These are phyloP conservation scores for Keithomyces neogunnii DNA, from an alignment of 2,329 filamentous ascomycete species.

Conservation along the genomic window DNA sequence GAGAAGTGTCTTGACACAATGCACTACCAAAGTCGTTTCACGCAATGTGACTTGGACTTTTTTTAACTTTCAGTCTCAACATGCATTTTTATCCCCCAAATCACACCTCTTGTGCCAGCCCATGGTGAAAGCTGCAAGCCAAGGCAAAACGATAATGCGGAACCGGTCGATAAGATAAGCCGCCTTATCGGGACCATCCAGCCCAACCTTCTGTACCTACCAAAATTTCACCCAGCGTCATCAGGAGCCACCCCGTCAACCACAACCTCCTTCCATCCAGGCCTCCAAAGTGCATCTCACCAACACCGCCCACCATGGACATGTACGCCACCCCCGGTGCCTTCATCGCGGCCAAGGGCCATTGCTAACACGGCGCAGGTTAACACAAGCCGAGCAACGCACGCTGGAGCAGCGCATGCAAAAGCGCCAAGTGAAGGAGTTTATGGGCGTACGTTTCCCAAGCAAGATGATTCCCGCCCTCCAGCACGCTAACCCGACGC, in stretches of 20 bases:
- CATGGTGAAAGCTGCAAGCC: background rate
- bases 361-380: constrained; percentile 27
- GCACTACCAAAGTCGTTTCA: too few relatives aligned
- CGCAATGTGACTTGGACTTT: too few relatives aligned
- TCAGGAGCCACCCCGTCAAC: constrained; percentile 3
- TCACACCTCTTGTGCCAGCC: too few relatives aligned
- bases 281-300: background rate
- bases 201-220: constrained; percentile 5
- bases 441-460: constrained; percentile 74
- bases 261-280: background rate
- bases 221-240: constrained; percentile 20
- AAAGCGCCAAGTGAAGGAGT: constrained; percentile 97
- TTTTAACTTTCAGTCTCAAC: too few relatives aligned
- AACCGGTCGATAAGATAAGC: constrained; percentile 18
- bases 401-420: constrained; percentile 93
- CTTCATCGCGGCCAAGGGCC: background rate
- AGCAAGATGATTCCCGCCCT: background rate
- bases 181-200: constrained; percentile 2
- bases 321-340: constrained; percentile 6
- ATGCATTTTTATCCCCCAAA: too few relatives aligned
- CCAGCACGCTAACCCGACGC: background rate
- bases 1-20: too few relatives aligned
- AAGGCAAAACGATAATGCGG: constrained; percentile 23
- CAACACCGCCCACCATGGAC: constrained; percentile 9
- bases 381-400: constrained; percentile 75